Evolutionary conservation across 352 stramenopile species (phyloP), one percentile per base, ranked within the genome.

Genomic region (Pythium dissimile): DNA sequence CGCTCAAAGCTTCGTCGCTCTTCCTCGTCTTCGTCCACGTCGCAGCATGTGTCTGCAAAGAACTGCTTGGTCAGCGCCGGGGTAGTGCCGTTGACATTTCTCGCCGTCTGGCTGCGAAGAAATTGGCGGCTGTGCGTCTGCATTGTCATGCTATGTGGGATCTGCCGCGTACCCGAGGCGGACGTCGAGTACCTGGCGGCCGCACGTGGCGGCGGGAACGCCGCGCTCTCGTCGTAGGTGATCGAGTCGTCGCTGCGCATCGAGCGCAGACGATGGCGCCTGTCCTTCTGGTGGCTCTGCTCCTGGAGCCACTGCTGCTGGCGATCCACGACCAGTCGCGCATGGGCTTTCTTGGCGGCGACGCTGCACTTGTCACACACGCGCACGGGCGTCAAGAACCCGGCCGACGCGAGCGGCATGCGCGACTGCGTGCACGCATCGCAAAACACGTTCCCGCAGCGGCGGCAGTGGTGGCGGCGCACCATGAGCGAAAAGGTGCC

Each of bases 361-460:
- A 85, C 62, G 16, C 68, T 87, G 62, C 84, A 94, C 49, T 89
- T 89, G 20, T 78, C 78, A 51, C 84, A 94, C n/a, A 94, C 84
- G 12, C 84, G 67, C 8, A 94, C 84, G 12, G 84, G 84, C 5
- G 73, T 76, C 50, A 79, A 71, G 64, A 91, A 88, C 2, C 77
- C 81, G 0, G 80, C 76, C 2, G 77, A 67, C 1, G 89, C 71
- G 24, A 96, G 59, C 21, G 85, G 77, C 58, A 95, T 94, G n/a
- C 89, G 66, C 6, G 73, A 62, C 5, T 83, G 90, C 7, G 84
- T 86, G 62, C 92, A 97, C 13, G 77, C 66, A 45, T 96, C 86
- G 66, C 92, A 97, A 61, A 97, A 97, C 9, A 97, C 75, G 37
- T 90, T 89, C 5, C 92, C 91, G 61, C 90, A 96, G 20, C 80